Base-by-base conservation (phyloP, 768 basidiomycete species). In the Cyclocybe aegerita region DNA sequence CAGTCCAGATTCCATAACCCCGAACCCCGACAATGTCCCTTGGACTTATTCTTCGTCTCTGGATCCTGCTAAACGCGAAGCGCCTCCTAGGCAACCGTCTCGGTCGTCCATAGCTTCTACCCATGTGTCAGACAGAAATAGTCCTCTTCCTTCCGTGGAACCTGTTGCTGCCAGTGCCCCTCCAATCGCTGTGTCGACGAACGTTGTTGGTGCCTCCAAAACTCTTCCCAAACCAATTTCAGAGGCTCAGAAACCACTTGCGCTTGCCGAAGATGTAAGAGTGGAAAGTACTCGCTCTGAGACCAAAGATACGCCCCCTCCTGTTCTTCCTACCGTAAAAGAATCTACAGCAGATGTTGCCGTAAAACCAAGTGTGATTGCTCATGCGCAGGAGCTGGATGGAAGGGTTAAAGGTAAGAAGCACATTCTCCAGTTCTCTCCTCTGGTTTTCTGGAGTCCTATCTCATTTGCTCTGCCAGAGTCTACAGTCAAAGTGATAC, bases 91-190 rank as follows among this genome's bases (percentile, higher is more conserved):
- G 57, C 78, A 79, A 36, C 66, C 69, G 34, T 83, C 82, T 53
- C 77, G 77, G 42, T 83, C 82, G 10, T 81, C 80, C 39, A 77
- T 78, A 56, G 78, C 76, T n/a, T 84, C 83, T 46, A 72, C 76
- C 23, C 71, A 70, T 37, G 67, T 62, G 46, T 80, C 79, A 55
- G 69, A 73, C 51, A 65, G 63, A 58, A 65, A 61, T 49, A 64
- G 67, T 39, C 59, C 66, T 35, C 43, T 46, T 16, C 52, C 57
- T 33, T 43, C 54, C 2, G 59, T 50, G 36, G 44, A 47, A 4
- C 54, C 51, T 52, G 48, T 52, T 38, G 38, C 53, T 16, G 46
- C 45, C 30, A 44, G 50, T 41, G 45, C 42, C 32, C 47, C 43
- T 43, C 49, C 36, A 30, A 29, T 43, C 39, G 42, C 39, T 17